Evolutionary conservation across 1,139 yeast genomes (phyloP).

Genomic region (Saccharomyces hybrid): DNA sequence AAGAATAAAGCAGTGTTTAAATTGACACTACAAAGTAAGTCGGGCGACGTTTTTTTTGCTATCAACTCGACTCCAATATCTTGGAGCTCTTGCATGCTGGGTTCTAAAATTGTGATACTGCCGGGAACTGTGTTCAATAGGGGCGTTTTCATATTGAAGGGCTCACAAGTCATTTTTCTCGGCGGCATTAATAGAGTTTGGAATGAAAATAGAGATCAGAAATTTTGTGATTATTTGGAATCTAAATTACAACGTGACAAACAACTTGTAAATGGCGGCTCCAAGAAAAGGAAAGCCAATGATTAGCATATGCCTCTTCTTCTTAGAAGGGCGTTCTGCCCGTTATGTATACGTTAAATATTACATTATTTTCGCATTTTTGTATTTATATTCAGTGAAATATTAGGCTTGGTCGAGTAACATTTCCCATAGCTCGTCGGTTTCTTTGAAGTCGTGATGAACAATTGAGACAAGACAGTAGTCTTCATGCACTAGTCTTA

Average conservation of each 20-base stretch:
- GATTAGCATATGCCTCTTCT: constrained; percentile 1
- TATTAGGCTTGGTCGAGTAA: constrained; percentile 28
- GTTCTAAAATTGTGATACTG: constrained; percentile 26
- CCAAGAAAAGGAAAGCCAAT: constrained; percentile 15
- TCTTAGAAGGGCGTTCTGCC: not conserved
- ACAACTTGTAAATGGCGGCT: constrained; percentile 3
- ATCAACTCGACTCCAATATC: constrained; percentile 28
- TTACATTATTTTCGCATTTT: not conserved
- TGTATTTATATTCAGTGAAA: not conserved
- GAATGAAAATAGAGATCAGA: constrained; percentile 28
- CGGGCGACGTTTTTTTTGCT: constrained; percentile 34
- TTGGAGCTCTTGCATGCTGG: constrained; percentile 24
- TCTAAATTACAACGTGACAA: constrained; percentile 17
- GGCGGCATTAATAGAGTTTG: constrained; percentile 28
- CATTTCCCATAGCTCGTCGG: constrained; percentile 69
- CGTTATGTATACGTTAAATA: not conserved
- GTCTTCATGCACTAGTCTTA: constrained; percentile 51
- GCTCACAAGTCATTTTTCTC: constrained; percentile 17
- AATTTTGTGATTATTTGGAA: constrained; percentile 24
- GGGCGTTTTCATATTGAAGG: constrained; percentile 25
- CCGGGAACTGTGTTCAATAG: constrained; percentile 23
- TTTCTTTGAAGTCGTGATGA: constrained; percentile 75
- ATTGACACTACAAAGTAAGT: constrained; percentile 34
- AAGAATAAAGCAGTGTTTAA: constrained; percentile 25
- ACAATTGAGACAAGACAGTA: constrained; percentile 75